Evolutionary conservation across 2,329 filamentous ascomycete species (phyloP).

Genomic region (Fusarium dlaminii): DNA sequence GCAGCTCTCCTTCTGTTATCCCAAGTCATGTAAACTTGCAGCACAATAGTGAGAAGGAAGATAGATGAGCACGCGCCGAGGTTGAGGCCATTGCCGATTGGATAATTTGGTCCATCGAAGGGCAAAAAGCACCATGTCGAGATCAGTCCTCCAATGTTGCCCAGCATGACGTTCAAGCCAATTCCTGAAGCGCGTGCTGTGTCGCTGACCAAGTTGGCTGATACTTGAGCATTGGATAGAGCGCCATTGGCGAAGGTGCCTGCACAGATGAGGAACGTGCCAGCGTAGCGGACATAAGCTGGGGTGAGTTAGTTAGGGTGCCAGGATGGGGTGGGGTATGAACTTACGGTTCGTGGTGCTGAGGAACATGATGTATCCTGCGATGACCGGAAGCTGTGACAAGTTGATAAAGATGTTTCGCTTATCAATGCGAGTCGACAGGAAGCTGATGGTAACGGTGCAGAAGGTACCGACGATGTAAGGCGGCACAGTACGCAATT

Average conservation of each 20-base stretch:
- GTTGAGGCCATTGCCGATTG: constrained; percentile 71
- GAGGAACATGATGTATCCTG: constrained; percentile 72
- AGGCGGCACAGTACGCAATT: constrained; percentile 63
- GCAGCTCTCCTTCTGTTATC: constrained; percentile 1
- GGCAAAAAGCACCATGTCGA: constrained; percentile 72
- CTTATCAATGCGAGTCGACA: constrained; percentile 58
- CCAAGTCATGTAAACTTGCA: constrained; percentile 14
- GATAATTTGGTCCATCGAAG: constrained; percentile 70
- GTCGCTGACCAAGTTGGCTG: constrained; percentile 23
- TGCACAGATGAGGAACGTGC: constrained; percentile 61
- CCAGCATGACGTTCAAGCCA: constrained; percentile 38
- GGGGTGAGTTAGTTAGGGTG: not conserved
- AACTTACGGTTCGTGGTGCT: constrained; percentile 51
- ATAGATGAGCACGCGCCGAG: constrained; percentile 10
- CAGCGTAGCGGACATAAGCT: constrained; percentile 63
- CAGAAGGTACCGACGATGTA: constrained; percentile 58
- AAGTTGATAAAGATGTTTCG: constrained; percentile 66
- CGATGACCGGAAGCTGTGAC: constrained; percentile 65
- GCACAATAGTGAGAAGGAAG: not conserved
- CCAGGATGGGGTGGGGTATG: fast-evolving
- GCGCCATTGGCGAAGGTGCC: constrained; percentile 55
- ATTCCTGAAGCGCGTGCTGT: constrained; percentile 34
- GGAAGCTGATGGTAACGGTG: constrained; percentile 53
- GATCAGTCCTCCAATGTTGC: constrained; percentile 67
- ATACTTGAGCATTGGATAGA: constrained; percentile 19